phyloP scores from a whole-genome alignment of 1,139 yeast species.

The Meyerozyma guilliermondii region DNA sequence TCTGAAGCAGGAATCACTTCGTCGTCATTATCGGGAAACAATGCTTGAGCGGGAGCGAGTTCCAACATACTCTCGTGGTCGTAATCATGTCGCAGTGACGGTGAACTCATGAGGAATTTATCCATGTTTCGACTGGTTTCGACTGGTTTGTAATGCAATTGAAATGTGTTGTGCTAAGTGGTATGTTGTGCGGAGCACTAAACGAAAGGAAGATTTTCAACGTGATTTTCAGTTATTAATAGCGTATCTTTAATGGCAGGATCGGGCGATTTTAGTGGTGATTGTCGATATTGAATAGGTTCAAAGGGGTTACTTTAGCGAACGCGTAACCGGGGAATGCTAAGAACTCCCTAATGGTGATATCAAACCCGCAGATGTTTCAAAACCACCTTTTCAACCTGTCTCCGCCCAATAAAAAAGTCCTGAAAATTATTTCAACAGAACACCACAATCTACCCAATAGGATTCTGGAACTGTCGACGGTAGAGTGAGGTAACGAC shows the following conservation, averaged over 20 bases:
- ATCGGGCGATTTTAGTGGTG: too few species aligned
- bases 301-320: too few species aligned
- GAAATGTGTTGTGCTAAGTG: neutral
- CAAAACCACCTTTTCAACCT: neutral
- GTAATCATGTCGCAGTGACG: conserved; percentile 34
- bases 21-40: conserved; percentile 9
- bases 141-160: too few species aligned
- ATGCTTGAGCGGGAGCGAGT: conserved; percentile 8
- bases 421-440: neutral
- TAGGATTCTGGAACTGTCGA: neutral
- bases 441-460: neutral
- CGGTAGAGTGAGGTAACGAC: too few species aligned
- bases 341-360: too few species aligned
- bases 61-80: conserved; percentile 12
- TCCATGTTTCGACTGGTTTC: too few species aligned
- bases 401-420: neutral
- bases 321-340: too few species aligned
- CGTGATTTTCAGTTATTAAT: too few species aligned
- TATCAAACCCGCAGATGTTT: neutral
- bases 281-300: too few species aligned
- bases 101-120: conserved; percentile 42
- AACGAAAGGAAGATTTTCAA: neutral
- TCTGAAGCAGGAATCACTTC: conserved; percentile 4
- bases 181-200: too few species aligned
- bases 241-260: too few species aligned